Conservation (phyloP, 192 early-diverging fungal species). For the Geranomyces michiganensis region DNA sequence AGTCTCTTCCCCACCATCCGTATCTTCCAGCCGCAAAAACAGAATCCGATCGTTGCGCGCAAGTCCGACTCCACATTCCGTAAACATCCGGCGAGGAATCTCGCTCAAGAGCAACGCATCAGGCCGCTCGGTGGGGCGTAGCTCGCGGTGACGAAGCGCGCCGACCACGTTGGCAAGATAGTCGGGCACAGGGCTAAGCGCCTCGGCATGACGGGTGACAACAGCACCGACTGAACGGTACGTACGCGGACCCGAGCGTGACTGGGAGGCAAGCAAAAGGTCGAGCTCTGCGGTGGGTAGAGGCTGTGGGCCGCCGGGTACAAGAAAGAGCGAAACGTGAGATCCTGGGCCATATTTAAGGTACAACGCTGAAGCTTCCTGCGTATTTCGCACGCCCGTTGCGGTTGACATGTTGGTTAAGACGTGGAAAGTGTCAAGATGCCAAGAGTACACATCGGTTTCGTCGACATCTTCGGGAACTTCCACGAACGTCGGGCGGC, state of each 20-base stretch:
- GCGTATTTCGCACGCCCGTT: background rate
- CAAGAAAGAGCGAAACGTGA: no score
- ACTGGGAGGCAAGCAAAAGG: no score
- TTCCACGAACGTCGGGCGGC: conserved; percentile 2
- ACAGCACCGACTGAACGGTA: conserved; percentile 15
- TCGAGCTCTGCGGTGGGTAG: no score
- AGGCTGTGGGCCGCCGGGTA: no score
- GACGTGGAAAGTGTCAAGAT: conserved; percentile 1
- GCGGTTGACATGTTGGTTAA: background rate
- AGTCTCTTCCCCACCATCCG: background rate
- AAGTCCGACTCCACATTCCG: conserved; percentile 6
- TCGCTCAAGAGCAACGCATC: background rate
- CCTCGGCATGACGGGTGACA: conserved; percentile 17
- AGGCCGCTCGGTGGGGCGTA: conserved; percentile 15
- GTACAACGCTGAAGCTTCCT: no score
- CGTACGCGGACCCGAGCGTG: background rate
- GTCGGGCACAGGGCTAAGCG: conserved; percentile 13
- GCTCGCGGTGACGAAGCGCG: conserved; percentile 2
- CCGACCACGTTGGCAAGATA: conserved; percentile 17
- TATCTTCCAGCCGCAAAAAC: conserved; percentile 14
- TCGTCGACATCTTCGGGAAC: background rate
- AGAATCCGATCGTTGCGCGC: conserved; percentile 22
- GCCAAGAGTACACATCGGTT: background rate
- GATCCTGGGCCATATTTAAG: no score
- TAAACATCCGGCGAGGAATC: no score